phyloP scores from a whole-genome alignment of 345 rosid species.

The Linum tenue region DNA sequence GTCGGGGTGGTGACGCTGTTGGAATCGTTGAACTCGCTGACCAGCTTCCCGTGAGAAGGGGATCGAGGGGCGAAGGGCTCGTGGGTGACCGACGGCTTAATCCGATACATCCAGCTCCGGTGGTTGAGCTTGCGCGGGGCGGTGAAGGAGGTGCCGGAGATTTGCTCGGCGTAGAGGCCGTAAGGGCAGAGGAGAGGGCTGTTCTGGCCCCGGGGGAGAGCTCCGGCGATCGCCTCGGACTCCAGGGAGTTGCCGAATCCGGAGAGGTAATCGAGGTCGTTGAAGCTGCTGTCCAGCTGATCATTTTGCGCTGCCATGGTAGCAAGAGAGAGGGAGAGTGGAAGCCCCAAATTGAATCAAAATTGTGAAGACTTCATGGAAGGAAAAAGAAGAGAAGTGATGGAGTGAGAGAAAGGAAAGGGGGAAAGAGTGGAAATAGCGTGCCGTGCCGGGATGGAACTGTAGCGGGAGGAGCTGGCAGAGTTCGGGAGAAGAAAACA shows the following conservation, averaged over 20 bases:
- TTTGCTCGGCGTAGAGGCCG: conserved; percentile 96
- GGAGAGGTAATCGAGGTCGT: conserved; percentile 36
- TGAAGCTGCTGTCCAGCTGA: conserved; percentile 17
- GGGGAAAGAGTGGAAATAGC: too few species aligned
- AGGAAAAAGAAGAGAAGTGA: too few species aligned
- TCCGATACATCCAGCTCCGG: conserved; percentile 88
- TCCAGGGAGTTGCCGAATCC: conserved; percentile 70
- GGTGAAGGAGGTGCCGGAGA: conserved; percentile 94
- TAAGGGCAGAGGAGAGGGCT: conserved; percentile 75
- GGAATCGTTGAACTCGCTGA: conserved; percentile 69
- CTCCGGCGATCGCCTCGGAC: conserved; percentile 74
- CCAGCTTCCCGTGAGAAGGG: conserved; percentile 55
- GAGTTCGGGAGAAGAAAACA: too few species aligned
- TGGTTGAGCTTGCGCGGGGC: conserved; percentile 74
- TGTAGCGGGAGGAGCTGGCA: too few species aligned
- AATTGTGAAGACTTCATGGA: too few species aligned
- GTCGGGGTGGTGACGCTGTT: conserved; percentile 73
- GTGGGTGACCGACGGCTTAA: conserved; percentile 94
- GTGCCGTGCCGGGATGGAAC: too few species aligned
- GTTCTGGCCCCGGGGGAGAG: conserved; percentile 74
- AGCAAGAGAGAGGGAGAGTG: background rate
- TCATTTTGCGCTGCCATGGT: background rate
- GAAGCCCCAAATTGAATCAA: background rate
- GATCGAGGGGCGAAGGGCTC: conserved; percentile 73
- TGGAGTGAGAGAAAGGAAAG: too few species aligned